phyloP scores from a whole-genome alignment of 2,329 filamentous ascomycete species.

The Ophiostoma novo-ulmi region DNA sequence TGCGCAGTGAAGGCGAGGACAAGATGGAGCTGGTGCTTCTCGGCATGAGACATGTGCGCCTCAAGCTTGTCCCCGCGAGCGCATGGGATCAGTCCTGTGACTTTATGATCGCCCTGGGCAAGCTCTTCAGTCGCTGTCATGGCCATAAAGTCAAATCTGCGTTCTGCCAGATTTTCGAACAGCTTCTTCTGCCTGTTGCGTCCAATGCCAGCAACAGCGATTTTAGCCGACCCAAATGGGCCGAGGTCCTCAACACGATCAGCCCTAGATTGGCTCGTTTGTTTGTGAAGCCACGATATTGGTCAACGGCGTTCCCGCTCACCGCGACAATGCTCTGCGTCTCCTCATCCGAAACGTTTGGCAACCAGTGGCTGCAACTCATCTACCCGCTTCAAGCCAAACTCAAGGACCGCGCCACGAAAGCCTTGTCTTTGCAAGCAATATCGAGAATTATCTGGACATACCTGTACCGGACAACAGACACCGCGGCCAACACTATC shows the following conservation, averaged over 20 bases:
- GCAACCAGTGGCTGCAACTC: conserved; percentile 79
- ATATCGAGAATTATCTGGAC: conserved; percentile 90
- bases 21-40: conserved; percentile 82
- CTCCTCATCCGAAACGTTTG: conserved; percentile 77
- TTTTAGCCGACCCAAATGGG: conserved; percentile 78
- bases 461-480: conserved; percentile 79
- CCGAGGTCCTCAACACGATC: conserved; percentile 72
- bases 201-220: conserved; percentile 71
- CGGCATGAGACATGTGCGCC: conserved; percentile 83
- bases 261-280: conserved; percentile 76
- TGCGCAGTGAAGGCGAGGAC: conserved; percentile 65
- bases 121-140: conserved; percentile 77
- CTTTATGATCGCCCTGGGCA: conserved; percentile 75
- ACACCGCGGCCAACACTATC: conserved; percentile 60
- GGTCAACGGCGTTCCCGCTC: conserved; percentile 81
- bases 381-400: conserved; percentile 72
- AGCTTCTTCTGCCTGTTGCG: conserved; percentile 79
- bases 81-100: conserved; percentile 84
- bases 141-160: conserved; percentile 87
- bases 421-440: conserved; percentile 77
- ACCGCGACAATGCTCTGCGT: conserved; percentile 83
- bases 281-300: conserved; percentile 87
- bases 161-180: conserved; percentile 88
- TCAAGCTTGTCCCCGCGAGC: conserved; percentile 67
- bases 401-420: conserved; percentile 75